Base-by-base conservation (phyloP, 2,329 filamentous ascomycete species). In the Neophaeococcomyces mojaviensis region DNA sequence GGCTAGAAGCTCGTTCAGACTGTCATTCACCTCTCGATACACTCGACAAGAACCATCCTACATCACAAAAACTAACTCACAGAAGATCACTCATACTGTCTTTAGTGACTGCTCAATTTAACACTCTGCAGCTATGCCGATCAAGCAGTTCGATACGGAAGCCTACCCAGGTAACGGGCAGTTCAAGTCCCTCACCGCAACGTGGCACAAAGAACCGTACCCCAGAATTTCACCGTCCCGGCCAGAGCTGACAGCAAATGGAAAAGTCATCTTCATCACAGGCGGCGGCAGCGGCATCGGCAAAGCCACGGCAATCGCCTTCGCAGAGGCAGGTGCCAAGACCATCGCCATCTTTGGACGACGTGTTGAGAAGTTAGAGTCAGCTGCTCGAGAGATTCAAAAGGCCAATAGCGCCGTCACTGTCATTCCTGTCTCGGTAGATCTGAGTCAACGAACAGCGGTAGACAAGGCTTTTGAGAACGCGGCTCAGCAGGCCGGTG, bases 281-380 rank as follows among this genome's bases (percentile, higher is more conserved):
- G 78, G 77, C 7, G 76, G 71, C 0, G 74, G 71, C 2, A 72
- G 70, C 32, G 76, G 77, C 2, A 70, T 79, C 30, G 78, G 79
- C 4, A 65, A 64, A 2, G 68, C 70, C 12, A 75, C 71, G 3
- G 77, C 76, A 1, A 56, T 75, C n/a, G 71, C 74, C 8, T 82
- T 72, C 54, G 78, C 77, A 16, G 64, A 64, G 52, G 76, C 77
- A 3, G 73, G 73, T 3, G 72, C 70, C 24, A 66, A 70, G 0
- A 59, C 62, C 22, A 76, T 83, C 46, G 72, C 71, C 13, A 63
- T 82, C 16, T 70, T 64, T 5, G 77, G 76, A 1, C 72, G 79
- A 13, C 38, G 47, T 13, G 39, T 42, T 26, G 49, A 49, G 6
- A 40, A 26, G 22, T 44, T 52, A 9, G 24, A 44, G 20, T 31